These are phyloP conservation scores for Zasmidium angulare DNA, from an alignment of 2,329 filamentous ascomycete genomes.

Conservation along the genomic window DNA sequence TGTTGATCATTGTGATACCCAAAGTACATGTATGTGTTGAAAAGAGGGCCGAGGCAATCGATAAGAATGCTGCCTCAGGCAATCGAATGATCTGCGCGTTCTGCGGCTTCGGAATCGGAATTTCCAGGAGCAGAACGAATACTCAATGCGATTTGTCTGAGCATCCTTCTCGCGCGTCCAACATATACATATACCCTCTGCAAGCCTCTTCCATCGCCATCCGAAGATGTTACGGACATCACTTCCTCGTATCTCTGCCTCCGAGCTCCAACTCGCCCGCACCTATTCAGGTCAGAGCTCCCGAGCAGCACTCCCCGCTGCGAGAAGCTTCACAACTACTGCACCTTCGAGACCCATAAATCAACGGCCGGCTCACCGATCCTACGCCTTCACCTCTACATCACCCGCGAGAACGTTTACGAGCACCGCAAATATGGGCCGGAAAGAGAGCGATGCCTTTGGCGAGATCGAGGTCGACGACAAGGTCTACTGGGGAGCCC, in stretches of 20 bases:
- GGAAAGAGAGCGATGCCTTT: constrained; percentile 96
- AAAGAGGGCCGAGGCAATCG: neutral
- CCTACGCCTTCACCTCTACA: neutral
- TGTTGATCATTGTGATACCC: no score
- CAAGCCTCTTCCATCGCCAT: neutral
- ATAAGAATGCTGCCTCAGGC: neutral
- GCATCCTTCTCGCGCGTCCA: neutral
- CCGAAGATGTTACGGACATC: constrained; percentile 20
- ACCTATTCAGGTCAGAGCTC: constrained; percentile 11
- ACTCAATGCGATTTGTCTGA: neutral
- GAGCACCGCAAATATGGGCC: constrained; percentile 35
- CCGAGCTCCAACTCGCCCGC: constrained; percentile 12
- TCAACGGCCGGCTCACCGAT: neutral
- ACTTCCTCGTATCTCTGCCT: constrained; percentile 14
- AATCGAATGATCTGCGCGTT: neutral
- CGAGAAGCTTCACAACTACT: constrained; percentile 12
- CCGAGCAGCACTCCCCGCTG: constrained; percentile 2
- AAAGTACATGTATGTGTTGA: no score
- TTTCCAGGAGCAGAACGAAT: neutral
- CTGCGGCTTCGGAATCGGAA: neutral
- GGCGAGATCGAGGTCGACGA: constrained; percentile 91
- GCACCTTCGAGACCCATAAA: constrained; percentile 3
- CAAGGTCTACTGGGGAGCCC: constrained; percentile 93
- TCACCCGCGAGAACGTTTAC: constrained; percentile 28
- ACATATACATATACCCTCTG: neutral